Base-by-base conservation (phyloP, 2,329 filamentous ascomycete genomes). In the Penicillium glabrum region DNA sequence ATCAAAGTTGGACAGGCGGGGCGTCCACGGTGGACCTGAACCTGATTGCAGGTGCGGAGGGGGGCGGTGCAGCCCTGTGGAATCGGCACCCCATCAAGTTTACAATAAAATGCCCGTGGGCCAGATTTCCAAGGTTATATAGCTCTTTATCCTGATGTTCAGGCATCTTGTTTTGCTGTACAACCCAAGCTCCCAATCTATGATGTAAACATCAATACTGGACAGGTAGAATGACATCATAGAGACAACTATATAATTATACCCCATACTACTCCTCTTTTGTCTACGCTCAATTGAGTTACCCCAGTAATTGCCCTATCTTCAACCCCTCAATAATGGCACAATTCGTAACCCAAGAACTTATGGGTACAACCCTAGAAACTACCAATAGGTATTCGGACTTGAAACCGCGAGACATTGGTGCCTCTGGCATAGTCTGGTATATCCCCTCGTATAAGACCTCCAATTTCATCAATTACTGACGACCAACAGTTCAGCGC, bases 361-460 rank as follows among this genome's bases (percentile, higher is more conserved):
- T 99, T 77, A 98, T 99, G 76, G 95, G 95, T 74, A 98, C 93
- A 58, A 96, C 93, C 69, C 98, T 99, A 75, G 95, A 99, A 85
- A 98, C 98, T 79, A 99, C 95, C 67, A 96, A 92, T 72, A 96
- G 93, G 80, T 98, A 98, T 79, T 96, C 93, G 56, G 93, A 98
- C 77, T 85, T 98, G 74, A 93, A 98, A 76, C 95, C 95, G 21
- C 91, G 98, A 62, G 95, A 95, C 72, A 97, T 99, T 92, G 95
- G 95, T 71, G 93, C 95, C 58, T 98, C 98, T 76, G 95, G 95
- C 62, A 86, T 99, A 62, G 95, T 99, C 69, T 99, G 95, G 93
- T 98, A 86, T 66, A 84, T 67, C 56, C 27, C 50, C 33, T 48
- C 7, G n/a, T 23, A 35, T 37, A 31, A 8, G 16, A 16, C 61